Percentiles rank a stretch among this genome's conserved stretches.
These are phyloP conservation scores for Dysphania ambrosioides DNA, from an alignment of 148 eudicot genomes.

Conservation along the genomic window DNA sequence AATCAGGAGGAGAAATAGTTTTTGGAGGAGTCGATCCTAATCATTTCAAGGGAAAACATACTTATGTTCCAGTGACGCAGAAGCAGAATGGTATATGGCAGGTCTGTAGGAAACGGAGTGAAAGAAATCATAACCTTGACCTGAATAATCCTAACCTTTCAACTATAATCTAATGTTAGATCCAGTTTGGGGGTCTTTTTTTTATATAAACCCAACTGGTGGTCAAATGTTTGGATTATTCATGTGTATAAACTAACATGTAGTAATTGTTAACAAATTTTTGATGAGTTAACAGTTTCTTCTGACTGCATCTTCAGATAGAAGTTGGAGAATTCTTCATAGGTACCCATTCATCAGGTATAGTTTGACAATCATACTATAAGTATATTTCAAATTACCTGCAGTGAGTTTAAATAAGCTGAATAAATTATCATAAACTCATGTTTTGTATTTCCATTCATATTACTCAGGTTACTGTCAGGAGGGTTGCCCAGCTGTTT, in stretches of 20 bases:
- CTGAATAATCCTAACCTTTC: background rate
- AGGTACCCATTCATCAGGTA: conserved; percentile 63
- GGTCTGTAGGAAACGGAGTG: conserved; percentile 33
- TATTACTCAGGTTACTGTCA: conserved; percentile 52
- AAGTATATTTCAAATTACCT: background rate
- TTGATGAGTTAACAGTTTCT: background rate
- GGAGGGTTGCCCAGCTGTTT: conserved; percentile 67
- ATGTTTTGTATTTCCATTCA: background rate
- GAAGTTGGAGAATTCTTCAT: conserved; percentile 68
- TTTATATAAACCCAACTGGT: too few relatives aligned
- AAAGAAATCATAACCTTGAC: background rate
- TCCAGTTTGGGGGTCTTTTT: too few relatives aligned
- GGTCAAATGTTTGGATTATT: too few relatives aligned
- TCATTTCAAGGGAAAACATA: conserved; percentile 68
- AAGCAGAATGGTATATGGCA: conserved; percentile 68
- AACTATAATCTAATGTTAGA: too few relatives aligned
- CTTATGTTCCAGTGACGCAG: conserved; percentile 61
- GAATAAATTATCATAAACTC: background rate
- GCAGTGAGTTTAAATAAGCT: background rate
- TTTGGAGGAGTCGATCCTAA: conserved; percentile 74
- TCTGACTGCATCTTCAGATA: conserved; percentile 38
- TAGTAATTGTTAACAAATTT: background rate
- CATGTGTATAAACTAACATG: background rate
- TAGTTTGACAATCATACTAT: background rate
- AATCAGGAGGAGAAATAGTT: conserved; percentile 66